A percentile compares a stretch with the other conserved stretches of the same genome.
Evolutionary conservation across 2,329 filamentous ascomycete species (phyloP).

Genomic region (Ophiostoma pallidulum): DNA sequence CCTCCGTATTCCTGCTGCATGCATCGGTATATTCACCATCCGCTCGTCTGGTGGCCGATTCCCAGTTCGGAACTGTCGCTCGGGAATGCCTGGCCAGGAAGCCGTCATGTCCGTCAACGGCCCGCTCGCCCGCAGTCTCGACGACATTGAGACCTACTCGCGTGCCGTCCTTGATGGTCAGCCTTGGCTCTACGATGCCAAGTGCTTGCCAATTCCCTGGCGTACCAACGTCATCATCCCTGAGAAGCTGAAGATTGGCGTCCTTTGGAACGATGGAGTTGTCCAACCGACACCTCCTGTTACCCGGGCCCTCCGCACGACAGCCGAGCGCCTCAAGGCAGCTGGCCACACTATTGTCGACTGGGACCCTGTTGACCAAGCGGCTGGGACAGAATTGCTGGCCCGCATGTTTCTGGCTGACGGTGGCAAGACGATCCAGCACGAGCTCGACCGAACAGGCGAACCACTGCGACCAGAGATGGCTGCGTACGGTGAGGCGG

Average conservation of each 20-base stretch:
- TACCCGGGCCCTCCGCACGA: constrained; percentile 40
- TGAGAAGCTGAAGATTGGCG: constrained; percentile 41
- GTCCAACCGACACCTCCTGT: constrained; percentile 59
- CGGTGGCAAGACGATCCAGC: constrained; percentile 25
- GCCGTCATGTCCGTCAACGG: constrained; percentile 55
- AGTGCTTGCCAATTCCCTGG: constrained; percentile 52
- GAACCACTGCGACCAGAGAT: constrained; percentile 35
- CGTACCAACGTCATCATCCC: constrained; percentile 17
- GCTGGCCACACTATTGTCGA: constrained; percentile 44
- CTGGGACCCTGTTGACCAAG: constrained; percentile 37
- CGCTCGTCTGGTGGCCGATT: constrained; percentile 50
- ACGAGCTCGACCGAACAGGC: constrained; percentile 22
- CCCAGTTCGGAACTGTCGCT: constrained; percentile 42
- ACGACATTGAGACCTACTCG: constrained; percentile 47
- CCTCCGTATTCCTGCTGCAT: constrained; percentile 44
- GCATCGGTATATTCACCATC: constrained; percentile 48
- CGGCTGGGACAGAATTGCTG: constrained; percentile 28
- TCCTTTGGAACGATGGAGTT: constrained; percentile 56
- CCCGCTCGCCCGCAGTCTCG: constrained; percentile 47
- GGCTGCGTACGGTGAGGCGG: constrained; percentile 24
- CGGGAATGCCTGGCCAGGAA: constrained; percentile 56
- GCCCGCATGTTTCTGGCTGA: constrained; percentile 40
- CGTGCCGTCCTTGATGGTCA: constrained; percentile 38
- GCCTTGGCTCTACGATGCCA: constrained; percentile 49
- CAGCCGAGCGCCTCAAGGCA: constrained; percentile 33